A percentile compares a stretch with the other conserved stretches of the same genome.
Evolutionary conservation across 2,329 filamentous ascomycete genomes (phyloP).

Genomic region (Epichloe amarillans): DNA sequence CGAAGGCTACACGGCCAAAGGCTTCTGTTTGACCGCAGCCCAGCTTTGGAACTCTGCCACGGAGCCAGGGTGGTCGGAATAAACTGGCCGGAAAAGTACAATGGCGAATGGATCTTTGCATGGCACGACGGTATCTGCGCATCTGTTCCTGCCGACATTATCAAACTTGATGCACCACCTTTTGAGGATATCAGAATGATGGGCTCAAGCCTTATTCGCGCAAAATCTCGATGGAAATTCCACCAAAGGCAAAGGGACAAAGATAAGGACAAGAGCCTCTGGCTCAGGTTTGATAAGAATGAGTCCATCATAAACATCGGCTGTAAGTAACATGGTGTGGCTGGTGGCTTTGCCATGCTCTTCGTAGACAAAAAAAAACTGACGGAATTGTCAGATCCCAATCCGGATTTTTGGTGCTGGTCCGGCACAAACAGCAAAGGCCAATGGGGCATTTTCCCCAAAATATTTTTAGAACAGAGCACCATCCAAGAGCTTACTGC

Average conservation of each 20-base stretch:
- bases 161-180: constrained; percentile 35
- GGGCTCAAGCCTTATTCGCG: constrained; percentile 32
- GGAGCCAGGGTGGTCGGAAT: constrained; percentile 38
- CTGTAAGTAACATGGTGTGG: constrained; percentile 26
- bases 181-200: constrained; percentile 32
- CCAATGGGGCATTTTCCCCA: constrained; percentile 39
- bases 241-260: constrained; percentile 31
- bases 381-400: constrained; percentile 21
- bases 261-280: constrained; percentile 30
- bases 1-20: constrained; percentile 33
- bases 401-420: constrained; percentile 43
- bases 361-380: not conserved
- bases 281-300: constrained; percentile 51
- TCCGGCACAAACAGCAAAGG: constrained; percentile 38
- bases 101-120: constrained; percentile 43
- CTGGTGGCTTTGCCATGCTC: not conserved
- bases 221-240: constrained; percentile 41
- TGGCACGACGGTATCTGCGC: constrained; percentile 41
- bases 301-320: constrained; percentile 53
- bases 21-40: constrained; percentile 30
- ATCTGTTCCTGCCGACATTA: constrained; percentile 33
- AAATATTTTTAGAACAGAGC: constrained; percentile 32
- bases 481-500: constrained; percentile 26
- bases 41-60: constrained; percentile 31
- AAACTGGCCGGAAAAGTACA: constrained; percentile 35